Percentiles rank a stretch among this genome's conserved stretches.
These are phyloP conservation scores for Beauveria scarabaeidicola DNA, from an alignment of 2,329 filamentous ascomycete species.

Conservation along the genomic window DNA sequence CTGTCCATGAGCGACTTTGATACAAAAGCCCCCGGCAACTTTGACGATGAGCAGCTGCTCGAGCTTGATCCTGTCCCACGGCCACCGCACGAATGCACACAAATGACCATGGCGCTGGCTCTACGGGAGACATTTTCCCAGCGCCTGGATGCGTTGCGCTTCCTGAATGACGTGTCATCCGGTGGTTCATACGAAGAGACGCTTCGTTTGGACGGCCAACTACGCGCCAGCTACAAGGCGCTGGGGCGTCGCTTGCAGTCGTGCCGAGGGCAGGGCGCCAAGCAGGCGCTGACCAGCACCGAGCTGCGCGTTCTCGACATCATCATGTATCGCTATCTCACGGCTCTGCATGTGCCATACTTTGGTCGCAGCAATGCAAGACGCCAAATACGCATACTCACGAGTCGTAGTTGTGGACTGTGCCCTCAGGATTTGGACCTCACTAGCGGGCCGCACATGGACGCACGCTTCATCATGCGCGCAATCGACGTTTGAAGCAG, in stretches of 20 bases:
- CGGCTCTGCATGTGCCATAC: constrained; percentile 48
- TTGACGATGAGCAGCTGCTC: constrained; percentile 40
- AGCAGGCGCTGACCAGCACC: constrained; percentile 25
- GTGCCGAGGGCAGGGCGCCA: constrained; percentile 13
- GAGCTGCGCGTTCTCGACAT: constrained; percentile 40
- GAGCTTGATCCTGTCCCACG: constrained; percentile 22
- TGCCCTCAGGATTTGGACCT: constrained; percentile 37
- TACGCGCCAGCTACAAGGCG: constrained; percentile 34
- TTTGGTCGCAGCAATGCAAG: constrained; percentile 29
- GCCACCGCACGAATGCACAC: constrained; percentile 28
- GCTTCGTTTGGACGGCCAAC: constrained; percentile 32
- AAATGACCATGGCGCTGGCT: constrained; percentile 31
- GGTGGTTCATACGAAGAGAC: constrained; percentile 35
- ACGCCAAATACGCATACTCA: constrained; percentile 42
- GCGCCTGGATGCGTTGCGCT: constrained; percentile 33
- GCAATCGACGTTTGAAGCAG: background rate
- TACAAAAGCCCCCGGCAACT: constrained; percentile 39
- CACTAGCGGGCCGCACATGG: constrained; percentile 14
- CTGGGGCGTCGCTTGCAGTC: constrained; percentile 27
- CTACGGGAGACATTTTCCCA: constrained; percentile 34
- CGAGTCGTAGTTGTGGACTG: constrained; percentile 39
- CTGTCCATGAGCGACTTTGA: constrained; percentile 38
- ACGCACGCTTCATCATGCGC: constrained; percentile 19
- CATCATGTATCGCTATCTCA: constrained; percentile 45
- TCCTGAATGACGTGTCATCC: constrained; percentile 34